Percentiles rank a stretch among this genome's conserved stretches.
phyloP scores from a whole-genome alignment of 768 basidiomycete species.

The Guyanaporus albipodus region DNA sequence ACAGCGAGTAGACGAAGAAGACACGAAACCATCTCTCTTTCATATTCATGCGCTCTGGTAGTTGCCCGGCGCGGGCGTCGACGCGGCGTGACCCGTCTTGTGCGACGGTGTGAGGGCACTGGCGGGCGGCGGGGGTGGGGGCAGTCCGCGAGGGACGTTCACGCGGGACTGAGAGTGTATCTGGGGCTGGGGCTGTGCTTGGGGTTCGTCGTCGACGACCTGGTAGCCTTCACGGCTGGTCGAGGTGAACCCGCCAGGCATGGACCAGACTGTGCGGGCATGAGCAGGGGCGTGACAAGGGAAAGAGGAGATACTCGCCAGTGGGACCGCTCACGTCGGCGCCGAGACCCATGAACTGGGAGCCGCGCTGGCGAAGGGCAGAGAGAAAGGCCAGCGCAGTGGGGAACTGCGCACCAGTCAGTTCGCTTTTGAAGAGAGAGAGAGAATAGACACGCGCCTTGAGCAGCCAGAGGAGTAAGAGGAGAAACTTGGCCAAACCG shows the following conservation, averaged over 20 bases:
- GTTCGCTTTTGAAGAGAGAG: not conserved
- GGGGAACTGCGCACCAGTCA: slow-evolving; percentile 43
- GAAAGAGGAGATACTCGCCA: slow-evolving; percentile 33
- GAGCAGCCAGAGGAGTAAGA: slow-evolving; percentile 50
- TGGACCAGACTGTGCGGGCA: slow-evolving; percentile 62
- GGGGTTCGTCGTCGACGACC: slow-evolving; percentile 48
- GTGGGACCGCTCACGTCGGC: slow-evolving; percentile 55
- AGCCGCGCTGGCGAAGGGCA: slow-evolving; percentile 56
- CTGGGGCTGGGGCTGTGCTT: too few relatives aligned
- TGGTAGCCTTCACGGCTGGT: slow-evolving; percentile 55
- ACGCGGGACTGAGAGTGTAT: too few relatives aligned
- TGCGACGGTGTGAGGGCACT: too few relatives aligned
- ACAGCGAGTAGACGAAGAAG: too few relatives aligned
- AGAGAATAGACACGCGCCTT: slow-evolving; percentile 44
- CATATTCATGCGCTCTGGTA: slow-evolving; percentile 22
- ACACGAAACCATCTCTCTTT: too few relatives aligned
- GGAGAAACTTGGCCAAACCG: slow-evolving; percentile 52
- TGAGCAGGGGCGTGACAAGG: not conserved
- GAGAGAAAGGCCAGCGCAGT: slow-evolving; percentile 50
- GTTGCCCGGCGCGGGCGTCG: slow-evolving; percentile 19
- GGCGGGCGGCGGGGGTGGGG: slow-evolving; percentile 3
- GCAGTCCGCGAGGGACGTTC: slow-evolving; percentile 1
- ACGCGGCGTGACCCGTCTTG: not conserved
- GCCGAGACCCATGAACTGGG: slow-evolving; percentile 48
- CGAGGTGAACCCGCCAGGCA: slow-evolving; percentile 70